These are phyloP conservation scores for Colletotrichum sp. DNA, from an alignment of 2,329 filamentous ascomycete species.

Conservation along the genomic window DNA sequence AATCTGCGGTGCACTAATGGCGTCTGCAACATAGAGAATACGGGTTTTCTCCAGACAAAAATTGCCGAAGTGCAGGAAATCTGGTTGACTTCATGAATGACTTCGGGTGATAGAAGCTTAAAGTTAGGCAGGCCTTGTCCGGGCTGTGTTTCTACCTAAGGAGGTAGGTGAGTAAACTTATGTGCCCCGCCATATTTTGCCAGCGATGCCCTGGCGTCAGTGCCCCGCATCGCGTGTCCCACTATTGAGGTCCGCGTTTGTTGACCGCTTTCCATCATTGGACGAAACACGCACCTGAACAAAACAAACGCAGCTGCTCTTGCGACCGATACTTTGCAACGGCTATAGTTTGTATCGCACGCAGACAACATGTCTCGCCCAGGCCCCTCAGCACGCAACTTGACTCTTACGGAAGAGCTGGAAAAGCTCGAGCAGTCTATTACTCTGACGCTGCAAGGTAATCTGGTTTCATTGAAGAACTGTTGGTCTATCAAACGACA, in stretches of 20 bases:
- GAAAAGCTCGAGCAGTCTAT: slow-evolving; percentile 97
- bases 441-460: slow-evolving; percentile 91
- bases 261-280: slow-evolving; percentile 8
- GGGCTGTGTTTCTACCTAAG: not conserved
- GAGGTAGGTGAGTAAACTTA: not conserved
- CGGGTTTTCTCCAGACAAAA: not conserved
- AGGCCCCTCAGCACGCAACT: slow-evolving; percentile 52
- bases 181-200: not conserved
- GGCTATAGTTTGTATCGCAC: not conserved
- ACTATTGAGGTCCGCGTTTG: slow-evolving; percentile 7
- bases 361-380: slow-evolving; percentile 53
- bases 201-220: not conserved
- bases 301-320: not conserved
- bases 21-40: not conserved
- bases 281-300: not conserved
- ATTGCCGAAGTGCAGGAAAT: not conserved
- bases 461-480: not conserved
- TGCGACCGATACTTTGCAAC: not conserved
- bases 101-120: not conserved
- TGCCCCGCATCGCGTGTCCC: slow-evolving; percentile 38
- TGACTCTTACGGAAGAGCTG: slow-evolving; percentile 92
- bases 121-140: not conserved
- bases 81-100: not conserved
- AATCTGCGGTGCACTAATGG: not conserved
- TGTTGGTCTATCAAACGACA: slow-evolving; percentile 2